A percentile compares a stretch with the other conserved stretches of the same genome.
Evolutionary conservation across 78 protist genomes (phyloP).

Genomic region (Dictyostelium intermedium): DNA sequence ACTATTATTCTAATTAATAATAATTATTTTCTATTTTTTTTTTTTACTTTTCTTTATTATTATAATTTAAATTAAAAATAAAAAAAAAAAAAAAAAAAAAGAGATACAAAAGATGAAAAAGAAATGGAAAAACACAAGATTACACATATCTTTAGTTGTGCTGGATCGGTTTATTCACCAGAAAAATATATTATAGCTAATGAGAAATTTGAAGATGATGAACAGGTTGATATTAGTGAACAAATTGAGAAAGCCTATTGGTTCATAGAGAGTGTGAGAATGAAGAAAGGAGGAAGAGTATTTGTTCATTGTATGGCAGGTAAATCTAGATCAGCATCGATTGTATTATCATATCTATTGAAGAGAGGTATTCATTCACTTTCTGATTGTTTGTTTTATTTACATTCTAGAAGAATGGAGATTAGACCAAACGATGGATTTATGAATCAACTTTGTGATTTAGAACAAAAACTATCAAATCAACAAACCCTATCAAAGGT

Average conservation of each 20-base stretch:
- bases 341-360: conserved; percentile 24
- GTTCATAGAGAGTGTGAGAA: conserved; percentile 32
- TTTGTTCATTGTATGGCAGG: conserved; percentile 71
- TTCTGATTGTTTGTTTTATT: not conserved
- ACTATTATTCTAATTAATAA: no score
- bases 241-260: conserved; percentile 7
- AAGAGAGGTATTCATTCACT: not conserved
- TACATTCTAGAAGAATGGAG: not conserved
- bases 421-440: conserved; percentile 54
- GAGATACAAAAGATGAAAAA: conserved; percentile 48
- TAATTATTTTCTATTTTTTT: no score
- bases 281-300: conserved; percentile 2
- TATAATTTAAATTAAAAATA: no score
- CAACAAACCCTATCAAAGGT: not conserved
- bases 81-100: not conserved
- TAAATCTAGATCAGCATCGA: conserved; percentile 17
- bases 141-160: conserved; percentile 72
- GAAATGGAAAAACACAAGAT: conserved; percentile 19
- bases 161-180: conserved; percentile 1
- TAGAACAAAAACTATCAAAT: not conserved
- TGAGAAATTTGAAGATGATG: conserved; percentile 32
- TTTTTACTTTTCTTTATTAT: no score
- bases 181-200: not conserved
- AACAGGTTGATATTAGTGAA: conserved; percentile 17
- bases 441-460: conserved; percentile 26